Evolutionary conservation across 202 grass and related monocot genomes (phyloP), one percentile per base, ranked within the genome.

Genomic region (Alloteropsis angusta): DNA sequence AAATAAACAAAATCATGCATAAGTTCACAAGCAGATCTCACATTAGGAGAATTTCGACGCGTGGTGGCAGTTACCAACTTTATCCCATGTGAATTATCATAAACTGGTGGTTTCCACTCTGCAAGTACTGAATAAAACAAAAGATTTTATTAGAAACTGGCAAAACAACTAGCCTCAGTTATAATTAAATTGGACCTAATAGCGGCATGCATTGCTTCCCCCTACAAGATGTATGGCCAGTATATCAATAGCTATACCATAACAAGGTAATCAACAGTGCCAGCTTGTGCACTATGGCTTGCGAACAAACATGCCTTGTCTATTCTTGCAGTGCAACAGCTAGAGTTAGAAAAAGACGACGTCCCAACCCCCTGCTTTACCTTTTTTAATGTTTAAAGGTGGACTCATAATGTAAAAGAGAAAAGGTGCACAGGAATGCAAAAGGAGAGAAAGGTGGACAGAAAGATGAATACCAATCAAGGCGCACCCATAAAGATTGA

Each of bases 51-150:
- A 90, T 98, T 98, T 74, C 95, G 91, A 67, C 95, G 95, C 53
- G 92, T 98, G 41, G 92, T 95, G 49, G 95, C 95, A 60, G 95
- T 90, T 84, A 86, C 66, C 79, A 98, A 88, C 74, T 90, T 98
- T 86, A 98, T 95, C 18, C 95, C 95, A 68, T 91, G 85, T 65
- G 92, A 92, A 79, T 98, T 98, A 59, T 98, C 89, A 77, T 98
- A 98, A 65, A 98, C 95, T 83, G 95, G 95, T 76, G 95, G 95
- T 82, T 95, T 98, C 95, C 95, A 98, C 78, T 98, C 95, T 38
- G 95, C 95, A 90, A 98, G 95, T 54, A 98, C 95, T 98, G 75
- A 59, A 81, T 46, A 74, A 34, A 60, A 78, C 38, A 50, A 34
- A 64, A 74, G n/a, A 39, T 16, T 36, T 62, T 70, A 59, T 67